Evolutionary conservation across 495 filamentous ascomycete genomes (phyloP).

Genomic region (Trichodelitschia bisporula): DNA sequence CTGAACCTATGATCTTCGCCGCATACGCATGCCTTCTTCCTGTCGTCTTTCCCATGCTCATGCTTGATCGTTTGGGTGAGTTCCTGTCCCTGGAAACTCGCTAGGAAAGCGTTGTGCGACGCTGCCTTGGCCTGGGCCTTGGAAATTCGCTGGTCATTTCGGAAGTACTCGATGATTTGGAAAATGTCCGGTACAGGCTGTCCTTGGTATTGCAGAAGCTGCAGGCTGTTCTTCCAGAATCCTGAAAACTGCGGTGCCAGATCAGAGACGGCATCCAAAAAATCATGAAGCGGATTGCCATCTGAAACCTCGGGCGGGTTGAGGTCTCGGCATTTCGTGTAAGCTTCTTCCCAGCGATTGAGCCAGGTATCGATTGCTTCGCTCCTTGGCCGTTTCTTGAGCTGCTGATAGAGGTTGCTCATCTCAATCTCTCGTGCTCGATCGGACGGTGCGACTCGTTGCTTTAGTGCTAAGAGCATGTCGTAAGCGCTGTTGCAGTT

Average conservation of each 20-base stretch:
- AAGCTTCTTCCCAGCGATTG: not conserved
- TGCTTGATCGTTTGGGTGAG: not conserved
- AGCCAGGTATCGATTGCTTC: not conserved
- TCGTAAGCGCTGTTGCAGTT: not conserved
- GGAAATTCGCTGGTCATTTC: not conserved
- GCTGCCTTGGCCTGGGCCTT: not conserved
- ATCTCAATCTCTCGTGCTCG: not conserved
- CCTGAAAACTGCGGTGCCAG: too few relatives aligned
- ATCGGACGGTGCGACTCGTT: not conserved
- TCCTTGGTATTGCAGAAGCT: not conserved
- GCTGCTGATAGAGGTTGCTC: not conserved
- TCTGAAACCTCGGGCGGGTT: too few relatives aligned
- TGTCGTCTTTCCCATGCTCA: not conserved
- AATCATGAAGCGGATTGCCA: too few relatives aligned
- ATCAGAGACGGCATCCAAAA: too few relatives aligned
- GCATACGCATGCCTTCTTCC: not conserved
- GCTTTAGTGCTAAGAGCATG: not conserved
- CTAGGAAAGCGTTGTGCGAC: not conserved
- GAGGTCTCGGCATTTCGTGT: not conserved
- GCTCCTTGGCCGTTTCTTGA: not conserved
- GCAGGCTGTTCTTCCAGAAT: too few relatives aligned
- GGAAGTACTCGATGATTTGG: not conserved
- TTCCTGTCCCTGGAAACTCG: not conserved
- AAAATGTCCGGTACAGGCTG: too few relatives aligned
- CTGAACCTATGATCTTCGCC: not conserved